Evolutionary conservation across 108 stramenopile species (phyloP), one percentile per base, ranked within the genome.

Genomic region (Skeletonema tropicum): DNA sequence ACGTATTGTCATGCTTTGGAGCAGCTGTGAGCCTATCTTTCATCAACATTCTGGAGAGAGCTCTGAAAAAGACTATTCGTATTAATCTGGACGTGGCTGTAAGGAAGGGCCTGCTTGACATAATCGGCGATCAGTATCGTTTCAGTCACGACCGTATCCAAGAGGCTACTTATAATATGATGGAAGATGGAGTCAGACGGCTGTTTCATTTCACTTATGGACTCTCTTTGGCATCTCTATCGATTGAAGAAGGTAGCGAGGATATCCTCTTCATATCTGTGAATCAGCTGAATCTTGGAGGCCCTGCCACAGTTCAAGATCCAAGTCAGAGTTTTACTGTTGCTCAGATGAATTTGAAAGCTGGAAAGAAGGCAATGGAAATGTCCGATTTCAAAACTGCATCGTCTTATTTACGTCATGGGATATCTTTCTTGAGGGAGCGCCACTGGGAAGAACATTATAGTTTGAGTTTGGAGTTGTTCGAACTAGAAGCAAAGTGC

Each of bases 201-300:
- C 64, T 38, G 4, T 42, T 59, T 46, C 74, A 74, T 31, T 66
- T 39, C 15, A 21, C 41, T 8, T 74, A 60, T 59, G 74, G 74
- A 25, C 64, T 35, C 36, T 31, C 35, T 69, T 35, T 36, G 57
- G 68, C 15, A 6, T 30, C 26, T 5, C 45, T 57, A 17, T 69
- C 46, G 29, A 31, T 46, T 42, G 42, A 30, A 21, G 14, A 48
- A 29, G 39, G 23, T 14, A 6, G 23, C 17, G 58, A 60, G 25
- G 23, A 4, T 13, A 41, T 60, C 14, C 23, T 70, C 41, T 60
- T 70, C 30, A 38, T 59, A 26, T 25, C 70, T 29, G 59, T 60
- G 9, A 42, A 60, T 60, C 70, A 70, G 46, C 25, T 70, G 3
- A 70, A 26, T 68, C 41, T 15, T 15, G 41, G 41, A 42, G 41